Conservation (phyloP, 1,284 basidiomycete genomes). For the Pascua guehoae region DNA sequence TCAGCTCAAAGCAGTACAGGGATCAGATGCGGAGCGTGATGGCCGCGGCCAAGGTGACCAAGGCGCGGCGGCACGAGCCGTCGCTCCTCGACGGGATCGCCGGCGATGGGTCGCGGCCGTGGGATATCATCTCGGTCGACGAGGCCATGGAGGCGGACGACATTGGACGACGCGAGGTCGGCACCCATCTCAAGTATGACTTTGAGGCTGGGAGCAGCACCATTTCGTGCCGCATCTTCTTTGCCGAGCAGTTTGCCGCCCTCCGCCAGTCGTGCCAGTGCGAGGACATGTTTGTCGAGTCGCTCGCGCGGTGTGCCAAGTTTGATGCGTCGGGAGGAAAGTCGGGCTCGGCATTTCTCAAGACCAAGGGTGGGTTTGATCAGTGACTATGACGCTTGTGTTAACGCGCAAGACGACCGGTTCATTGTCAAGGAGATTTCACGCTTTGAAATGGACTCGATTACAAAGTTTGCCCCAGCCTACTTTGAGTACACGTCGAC, state of each 20-base stretch:
- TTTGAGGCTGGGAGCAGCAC: slow-evolving; percentile 86
- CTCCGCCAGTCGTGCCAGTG: slow-evolving; percentile 88
- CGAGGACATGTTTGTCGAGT: slow-evolving; percentile 89
- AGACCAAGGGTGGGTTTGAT: slow-evolving; percentile 69
- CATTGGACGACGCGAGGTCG: slow-evolving; percentile 28
- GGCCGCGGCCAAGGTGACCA: slow-evolving; percentile 4
- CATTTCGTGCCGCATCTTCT: slow-evolving; percentile 93
- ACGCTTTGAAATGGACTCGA: slow-evolving; percentile 83
- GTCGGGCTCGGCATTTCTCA: slow-evolving; percentile 93
- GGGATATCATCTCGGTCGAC: slow-evolving; percentile 72
- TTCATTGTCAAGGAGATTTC: slow-evolving; percentile 98
- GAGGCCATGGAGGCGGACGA: slow-evolving; percentile 47
- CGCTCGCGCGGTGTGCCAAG: slow-evolving; percentile 87
- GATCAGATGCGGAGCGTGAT: slow-evolving; percentile 74
- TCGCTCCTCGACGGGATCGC: slow-evolving; percentile 10
- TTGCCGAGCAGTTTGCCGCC: slow-evolving; percentile 96
- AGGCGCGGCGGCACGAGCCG: slow-evolving; percentile 13
- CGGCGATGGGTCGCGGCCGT: slow-evolving; percentile 37
- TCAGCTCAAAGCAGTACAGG: slow-evolving; percentile 86
- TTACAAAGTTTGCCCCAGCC: slow-evolving; percentile 94
- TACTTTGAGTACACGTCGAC: slow-evolving; percentile 98
- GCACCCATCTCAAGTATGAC: slow-evolving; percentile 55
- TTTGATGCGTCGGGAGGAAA: slow-evolving; percentile 97
- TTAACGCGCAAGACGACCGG: slow-evolving; percentile 97
- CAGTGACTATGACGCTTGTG: slow-evolving; percentile 10